Base-by-base conservation (phyloP, 148 eudicot species). In the Drosera capensis region DNA sequence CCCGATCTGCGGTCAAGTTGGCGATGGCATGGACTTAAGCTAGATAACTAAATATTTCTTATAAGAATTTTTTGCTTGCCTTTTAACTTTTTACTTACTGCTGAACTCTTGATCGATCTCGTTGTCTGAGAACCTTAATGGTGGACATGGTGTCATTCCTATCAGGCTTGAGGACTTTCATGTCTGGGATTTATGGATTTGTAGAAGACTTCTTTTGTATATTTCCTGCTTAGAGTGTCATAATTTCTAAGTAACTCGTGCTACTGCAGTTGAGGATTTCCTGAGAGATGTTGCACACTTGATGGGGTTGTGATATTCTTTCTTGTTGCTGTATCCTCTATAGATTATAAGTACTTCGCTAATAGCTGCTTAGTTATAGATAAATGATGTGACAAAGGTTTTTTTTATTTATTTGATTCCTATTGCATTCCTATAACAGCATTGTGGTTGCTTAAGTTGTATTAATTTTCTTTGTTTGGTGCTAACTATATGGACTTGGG, bases 1-100 rank as follows among this genome's bases (percentile, higher is more conserved):
- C 52, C 96, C 94, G 24, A 80, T 88, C 65, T 88, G 86, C 76
- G 73, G 83, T 67, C 96, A 70, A 73, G 59, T 68, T 68, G 86
- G 94, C 54, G 97, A 88, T 72, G 92, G 84, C 83, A 83, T 88
- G 94, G 94, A 88, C 71, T 59, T 78, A 80, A 88, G 60, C 82
- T 88, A 80, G 83, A 34, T 34, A 34, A 34, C 38, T 34, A 15
- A 34, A 34, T 4, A 34, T 11, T 34, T 13, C 20, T 14, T 35
- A 13, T 34, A 0, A 7, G 8, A 7, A 39, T n/a, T 39, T 14
- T 17, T 12, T 41, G 11, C 3, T 41, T 19, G 15, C 41, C 52
- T 6, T 53, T 52, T 49, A 17, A 23, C 31, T n/a, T 14, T 63
- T 52, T 56, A 5, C 43, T 25, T 35, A 48, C 52, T 45, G 53